A percentile compares a stretch with the other conserved stretches of the same genome.
phyloP scores from a whole-genome alignment of 805 yeast genomes.

The Suhomyces kilbournensis region DNA sequence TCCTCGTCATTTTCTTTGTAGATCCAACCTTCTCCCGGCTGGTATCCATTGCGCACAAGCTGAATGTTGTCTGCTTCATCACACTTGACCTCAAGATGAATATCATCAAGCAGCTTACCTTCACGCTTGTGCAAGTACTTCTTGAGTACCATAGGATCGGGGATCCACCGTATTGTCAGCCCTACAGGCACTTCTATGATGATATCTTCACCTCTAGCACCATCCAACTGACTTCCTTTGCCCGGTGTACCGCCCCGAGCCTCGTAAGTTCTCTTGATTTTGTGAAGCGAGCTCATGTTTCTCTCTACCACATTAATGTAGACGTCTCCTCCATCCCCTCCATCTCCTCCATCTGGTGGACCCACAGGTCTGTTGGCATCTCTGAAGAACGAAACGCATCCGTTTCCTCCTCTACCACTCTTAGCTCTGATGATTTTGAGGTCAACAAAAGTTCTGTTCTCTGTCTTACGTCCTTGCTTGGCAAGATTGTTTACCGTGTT shows the following conservation, averaged over 20 bases:
- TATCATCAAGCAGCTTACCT: constrained; percentile 16
- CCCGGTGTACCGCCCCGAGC: constrained; percentile 78
- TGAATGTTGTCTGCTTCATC: constrained; percentile 43
- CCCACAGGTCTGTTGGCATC: constrained; percentile 84
- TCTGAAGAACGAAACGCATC: constrained; percentile 78
- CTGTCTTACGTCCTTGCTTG: constrained; percentile 31
- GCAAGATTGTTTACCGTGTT: constrained; percentile 25
- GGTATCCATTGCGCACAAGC: constrained; percentile 57
- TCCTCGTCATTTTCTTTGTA: constrained; percentile 76
- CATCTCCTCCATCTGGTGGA: constrained; percentile 99
- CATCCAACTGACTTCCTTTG: constrained; percentile 74
- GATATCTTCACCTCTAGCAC: constrained; percentile 77
- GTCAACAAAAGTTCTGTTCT: constrained; percentile 50
- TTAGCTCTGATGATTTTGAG: constrained; percentile 60
- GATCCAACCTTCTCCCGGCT: constrained; percentile 83
- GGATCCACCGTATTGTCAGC: constrained; percentile 80
- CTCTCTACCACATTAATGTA: constrained; percentile 72
- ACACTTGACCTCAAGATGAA: constrained; percentile 33
- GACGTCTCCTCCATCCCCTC: constrained; percentile 88
- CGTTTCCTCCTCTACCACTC: constrained; percentile 89
- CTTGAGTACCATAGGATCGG: constrained; percentile 57
- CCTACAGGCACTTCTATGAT: constrained; percentile 89
- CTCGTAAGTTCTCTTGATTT: constrained; percentile 59
- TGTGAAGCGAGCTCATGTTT: constrained; percentile 68
- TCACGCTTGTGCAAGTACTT: constrained; percentile 17